phyloP scores from a whole-genome alignment of 768 basidiomycete species.

The Pleurotus giganteus region DNA sequence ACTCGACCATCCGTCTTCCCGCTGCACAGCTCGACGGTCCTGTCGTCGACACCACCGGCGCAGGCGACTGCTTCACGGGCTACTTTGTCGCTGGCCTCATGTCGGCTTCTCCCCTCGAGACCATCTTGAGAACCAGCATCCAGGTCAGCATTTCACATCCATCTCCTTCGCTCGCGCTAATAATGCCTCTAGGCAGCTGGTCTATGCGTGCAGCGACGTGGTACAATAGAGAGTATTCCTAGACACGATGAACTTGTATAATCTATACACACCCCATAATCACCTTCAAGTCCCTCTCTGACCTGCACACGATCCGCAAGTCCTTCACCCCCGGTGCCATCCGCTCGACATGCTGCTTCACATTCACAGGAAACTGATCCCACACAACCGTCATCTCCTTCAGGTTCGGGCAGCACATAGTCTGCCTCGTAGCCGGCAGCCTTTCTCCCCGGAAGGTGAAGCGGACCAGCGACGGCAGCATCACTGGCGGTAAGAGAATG shows the following conservation, averaged over 20 bases:
- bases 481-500: neutral
- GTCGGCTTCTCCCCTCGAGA: slow-evolving; percentile 31
- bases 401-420: neutral
- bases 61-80: slow-evolving; percentile 64
- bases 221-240: slow-evolving; percentile 61
- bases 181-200: slow-evolving; percentile 47
- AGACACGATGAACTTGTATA: slow-evolving; percentile 33
- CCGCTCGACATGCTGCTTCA: neutral
- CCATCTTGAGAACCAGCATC: slow-evolving; percentile 37
- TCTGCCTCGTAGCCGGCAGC: neutral
- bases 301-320: neutral
- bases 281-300: neutral
- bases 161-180: neutral
- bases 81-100: slow-evolving; percentile 58
- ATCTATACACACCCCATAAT: neutral
- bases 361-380: neutral
- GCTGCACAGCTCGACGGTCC: slow-evolving; percentile 41
- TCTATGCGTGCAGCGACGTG: slow-evolving; percentile 56
- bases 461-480: neutral
- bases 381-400: slow-evolving; percentile 6
- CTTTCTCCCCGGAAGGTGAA: neutral
- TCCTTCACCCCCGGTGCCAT: neutral
- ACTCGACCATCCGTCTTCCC: slow-evolving; percentile 36
- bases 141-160: slow-evolving; percentile 30
- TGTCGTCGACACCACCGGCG: slow-evolving; percentile 56